A percentile compares a stretch with the other conserved stretches of the same genome.
These are phyloP conservation scores for Heliocybe sulcata DNA, from an alignment of 1,284 basidiomycete genomes.

Conservation along the genomic window DNA sequence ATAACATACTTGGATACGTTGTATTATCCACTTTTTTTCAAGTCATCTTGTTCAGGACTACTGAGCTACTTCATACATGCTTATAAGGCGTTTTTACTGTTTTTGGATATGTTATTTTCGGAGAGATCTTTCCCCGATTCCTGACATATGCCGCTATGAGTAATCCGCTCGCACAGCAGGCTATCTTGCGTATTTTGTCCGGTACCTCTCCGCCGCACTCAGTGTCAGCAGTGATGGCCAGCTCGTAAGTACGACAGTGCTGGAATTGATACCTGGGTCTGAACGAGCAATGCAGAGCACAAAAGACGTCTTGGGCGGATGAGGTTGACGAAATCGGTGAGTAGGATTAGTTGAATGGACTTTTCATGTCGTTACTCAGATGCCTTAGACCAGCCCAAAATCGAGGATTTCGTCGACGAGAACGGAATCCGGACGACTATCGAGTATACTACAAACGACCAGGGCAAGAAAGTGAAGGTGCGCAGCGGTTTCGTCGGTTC, in stretches of 20 bases:
- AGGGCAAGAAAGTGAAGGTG: constrained; percentile 94
- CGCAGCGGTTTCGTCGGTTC: constrained; percentile 10
- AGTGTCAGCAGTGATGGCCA: neutral
- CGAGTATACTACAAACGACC: constrained; percentile 84
- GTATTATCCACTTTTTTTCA: too few species aligned
- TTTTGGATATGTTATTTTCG: too few species aligned
- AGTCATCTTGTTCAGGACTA: too few species aligned
- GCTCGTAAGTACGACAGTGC: neutral
- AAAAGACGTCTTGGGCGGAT: constrained; percentile 78
- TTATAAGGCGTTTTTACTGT: too few species aligned
- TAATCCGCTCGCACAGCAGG: too few species aligned
- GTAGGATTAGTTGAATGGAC: constrained; percentile 6
- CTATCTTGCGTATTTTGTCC: too few species aligned
- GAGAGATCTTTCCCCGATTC: too few species aligned
- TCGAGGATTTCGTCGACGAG: constrained; percentile 72
- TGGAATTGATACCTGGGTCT: neutral
- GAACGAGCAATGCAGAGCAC: constrained; percentile 8
- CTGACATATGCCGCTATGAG: too few species aligned
- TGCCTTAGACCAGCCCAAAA: constrained; percentile 34
- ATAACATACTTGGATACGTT: too few species aligned
- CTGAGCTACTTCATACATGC: too few species aligned
- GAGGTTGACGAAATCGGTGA: constrained; percentile 72
- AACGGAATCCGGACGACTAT: constrained; percentile 85
- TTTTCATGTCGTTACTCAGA: too few species aligned
- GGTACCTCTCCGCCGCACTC: too few species aligned